A percentile compares a stretch with the other conserved stretches of the same genome.
phyloP scores from a whole-genome alignment of 2,329 filamentous ascomycete species.

The Aspergillus arachidicola region DNA sequence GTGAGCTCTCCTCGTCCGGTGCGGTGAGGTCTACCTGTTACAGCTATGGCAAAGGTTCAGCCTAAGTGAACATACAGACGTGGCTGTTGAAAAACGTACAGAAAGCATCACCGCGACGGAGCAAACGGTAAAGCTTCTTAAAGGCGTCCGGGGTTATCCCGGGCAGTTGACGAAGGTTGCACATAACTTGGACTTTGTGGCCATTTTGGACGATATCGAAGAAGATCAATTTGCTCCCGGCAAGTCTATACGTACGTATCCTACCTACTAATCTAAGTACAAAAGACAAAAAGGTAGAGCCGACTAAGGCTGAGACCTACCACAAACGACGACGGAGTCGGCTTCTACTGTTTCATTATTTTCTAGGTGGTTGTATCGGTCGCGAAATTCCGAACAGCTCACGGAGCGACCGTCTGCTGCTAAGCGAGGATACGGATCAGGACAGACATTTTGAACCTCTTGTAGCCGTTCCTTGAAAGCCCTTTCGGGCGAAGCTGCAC shows the following conservation, averaged over 20 bases:
- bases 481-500: constrained; percentile 34
- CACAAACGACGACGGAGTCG: constrained; percentile 44
- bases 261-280: constrained; percentile 65
- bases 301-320: constrained; percentile 38
- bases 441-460: constrained; percentile 37
- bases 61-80: constrained; percentile 10
- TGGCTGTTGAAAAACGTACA: constrained; percentile 57
- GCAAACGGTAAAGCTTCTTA: constrained; percentile 64
- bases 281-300: constrained; percentile 24
- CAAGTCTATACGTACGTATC: constrained; percentile 69
- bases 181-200: constrained; percentile 73
- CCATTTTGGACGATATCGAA: constrained; percentile 77
- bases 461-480: constrained; percentile 40
- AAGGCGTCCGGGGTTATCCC: constrained; percentile 48
- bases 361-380: constrained; percentile 39
- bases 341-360: constrained; percentile 44
- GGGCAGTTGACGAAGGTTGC: constrained; percentile 60
- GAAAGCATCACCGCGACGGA: constrained; percentile 81
- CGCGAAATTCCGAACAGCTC: constrained; percentile 40
- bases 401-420: constrained; percentile 32
- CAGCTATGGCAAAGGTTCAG: constrained; percentile 50
- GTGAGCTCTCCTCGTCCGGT: constrained; percentile 77
- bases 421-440: constrained; percentile 44
- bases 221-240: constrained; percentile 80
- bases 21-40: constrained; percentile 69